Percentiles rank a stretch among this genome's conserved stretches.
Conservation (phyloP, 2,329 filamentous ascomycete genomes). For the Ophioceras dolichostomum region DNA sequence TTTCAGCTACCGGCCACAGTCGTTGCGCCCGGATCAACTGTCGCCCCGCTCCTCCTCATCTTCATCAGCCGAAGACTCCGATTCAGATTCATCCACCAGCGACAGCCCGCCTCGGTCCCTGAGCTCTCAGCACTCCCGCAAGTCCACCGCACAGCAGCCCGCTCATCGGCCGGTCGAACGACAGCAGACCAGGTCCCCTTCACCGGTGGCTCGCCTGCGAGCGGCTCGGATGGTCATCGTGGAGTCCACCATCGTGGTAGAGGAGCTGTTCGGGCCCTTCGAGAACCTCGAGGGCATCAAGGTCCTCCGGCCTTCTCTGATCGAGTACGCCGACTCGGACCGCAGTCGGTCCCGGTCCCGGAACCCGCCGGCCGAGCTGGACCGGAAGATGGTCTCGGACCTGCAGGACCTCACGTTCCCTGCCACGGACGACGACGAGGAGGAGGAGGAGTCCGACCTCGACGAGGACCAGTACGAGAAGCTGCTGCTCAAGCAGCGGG, state of each 20-base stretch:
- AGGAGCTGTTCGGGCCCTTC: conserved; percentile 4
- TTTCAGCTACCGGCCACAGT: conserved; percentile 18
- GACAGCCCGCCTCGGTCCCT: conserved; percentile 11
- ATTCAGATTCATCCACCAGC: conserved; percentile 11
- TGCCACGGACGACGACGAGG: conserved; percentile 15
- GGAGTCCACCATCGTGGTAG: conserved; percentile 14
- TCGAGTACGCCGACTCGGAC: conserved; percentile 28
- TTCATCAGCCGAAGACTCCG: conserved; percentile 11
- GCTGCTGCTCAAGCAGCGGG: conserved; percentile 17
- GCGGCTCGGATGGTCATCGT: conserved; percentile 5
- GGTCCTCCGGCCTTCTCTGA: conserved; percentile 29
- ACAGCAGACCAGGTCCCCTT: conserved; percentile 5
- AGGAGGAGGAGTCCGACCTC: conserved; percentile 23
- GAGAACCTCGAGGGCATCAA: no score
- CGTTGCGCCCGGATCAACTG: conserved; percentile 18
- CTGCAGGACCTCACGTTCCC: conserved; percentile 33
- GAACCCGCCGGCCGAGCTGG: conserved; percentile 19
- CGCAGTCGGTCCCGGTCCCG: conserved; percentile 7
- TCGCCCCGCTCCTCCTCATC: conserved; percentile 24
- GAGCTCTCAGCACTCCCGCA: conserved; percentile 8
- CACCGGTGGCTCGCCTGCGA: background rate
- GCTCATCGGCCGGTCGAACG: no score
- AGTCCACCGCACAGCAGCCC: background rate
- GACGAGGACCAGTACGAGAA: conserved; percentile 23
- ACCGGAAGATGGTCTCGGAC: conserved; percentile 29